These are phyloP conservation scores for Penicillium cinerascens DNA, from an alignment of 495 filamentous ascomycete genomes.

Conservation along the genomic window DNA sequence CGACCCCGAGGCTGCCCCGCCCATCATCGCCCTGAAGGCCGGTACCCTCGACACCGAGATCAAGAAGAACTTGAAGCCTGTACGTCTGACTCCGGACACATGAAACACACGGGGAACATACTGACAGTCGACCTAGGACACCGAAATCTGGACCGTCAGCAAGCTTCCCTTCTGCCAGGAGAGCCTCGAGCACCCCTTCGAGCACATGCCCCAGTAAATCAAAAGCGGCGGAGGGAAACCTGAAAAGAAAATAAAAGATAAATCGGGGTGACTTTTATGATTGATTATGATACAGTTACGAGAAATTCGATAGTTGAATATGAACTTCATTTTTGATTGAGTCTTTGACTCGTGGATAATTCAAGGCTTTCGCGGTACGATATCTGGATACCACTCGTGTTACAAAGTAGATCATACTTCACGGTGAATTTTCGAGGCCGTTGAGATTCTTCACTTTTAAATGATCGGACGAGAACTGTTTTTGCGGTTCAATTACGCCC, in stretches of 20 bases:
- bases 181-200: slow-evolving; percentile 55
- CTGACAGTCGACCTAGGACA: slow-evolving; percentile 40
- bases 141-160: slow-evolving; percentile 65
- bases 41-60: slow-evolving; percentile 58
- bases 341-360: background rate
- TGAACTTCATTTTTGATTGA: background rate
- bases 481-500: background rate
- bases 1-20: slow-evolving; percentile 62
- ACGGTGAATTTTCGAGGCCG: background rate
- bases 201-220: slow-evolving; percentile 57
- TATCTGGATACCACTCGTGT: background rate
- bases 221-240: background rate
- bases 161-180: slow-evolving; percentile 70
- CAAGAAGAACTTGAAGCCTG: slow-evolving; percentile 66
- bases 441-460: no score
- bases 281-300: slow-evolving; percentile 8
- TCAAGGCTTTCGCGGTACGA: background rate
- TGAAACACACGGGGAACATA: background rate
- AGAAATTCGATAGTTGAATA: background rate
- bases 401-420: background rate
- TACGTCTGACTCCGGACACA: slow-evolving; percentile 20
- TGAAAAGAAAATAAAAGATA: background rate
- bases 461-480: no score
- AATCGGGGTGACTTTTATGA: background rate
- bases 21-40: slow-evolving; percentile 67